Evolutionary conservation across 176 grass and related monocot genomes (phyloP).

Genomic region (Saccharum officinarum): DNA sequence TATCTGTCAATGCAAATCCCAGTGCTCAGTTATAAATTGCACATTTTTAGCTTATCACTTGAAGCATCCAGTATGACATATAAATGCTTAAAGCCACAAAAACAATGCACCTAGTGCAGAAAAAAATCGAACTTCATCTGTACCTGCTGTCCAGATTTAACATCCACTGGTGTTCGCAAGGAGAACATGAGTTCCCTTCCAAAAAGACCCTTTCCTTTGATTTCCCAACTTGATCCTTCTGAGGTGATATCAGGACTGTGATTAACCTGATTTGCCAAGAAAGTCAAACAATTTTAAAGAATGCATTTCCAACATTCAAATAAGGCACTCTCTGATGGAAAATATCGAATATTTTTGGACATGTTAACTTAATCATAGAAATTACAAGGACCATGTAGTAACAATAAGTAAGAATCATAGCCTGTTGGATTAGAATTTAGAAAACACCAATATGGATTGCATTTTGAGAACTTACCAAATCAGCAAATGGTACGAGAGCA

Average conservation of each 20-base stretch:
- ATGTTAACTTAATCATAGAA: not conserved
- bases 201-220: slow-evolving; percentile 89
- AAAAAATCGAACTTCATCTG: slow-evolving; percentile 1
- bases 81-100: not conserved
- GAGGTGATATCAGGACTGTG: slow-evolving; percentile 60
- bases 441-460: not conserved
- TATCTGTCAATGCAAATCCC: slow-evolving; percentile 51
- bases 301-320: not conserved
- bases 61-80: not conserved
- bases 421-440: not conserved
- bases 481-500: slow-evolving; percentile 92
- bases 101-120: not conserved
- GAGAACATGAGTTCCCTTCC: slow-evolving; percentile 74
- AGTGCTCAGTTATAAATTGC: slow-evolving; percentile 11
- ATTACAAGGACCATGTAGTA: not conserved
- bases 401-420: not conserved
- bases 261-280: slow-evolving; percentile 71
- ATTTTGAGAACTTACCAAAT: slow-evolving; percentile 61
- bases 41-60: slow-evolving; percentile 18
- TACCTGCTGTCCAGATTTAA: slow-evolving; percentile 88
- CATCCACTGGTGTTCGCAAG: slow-evolving; percentile 55
- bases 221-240: slow-evolving; percentile 82
- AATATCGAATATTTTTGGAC: not conserved
- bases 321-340: not conserved
- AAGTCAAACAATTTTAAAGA: slow-evolving; percentile 19